Evolutionary conservation across 176 grass and related monocot species (phyloP), one percentile per base, ranked within the genome.

Genomic region (Guadua angustifolia): DNA sequence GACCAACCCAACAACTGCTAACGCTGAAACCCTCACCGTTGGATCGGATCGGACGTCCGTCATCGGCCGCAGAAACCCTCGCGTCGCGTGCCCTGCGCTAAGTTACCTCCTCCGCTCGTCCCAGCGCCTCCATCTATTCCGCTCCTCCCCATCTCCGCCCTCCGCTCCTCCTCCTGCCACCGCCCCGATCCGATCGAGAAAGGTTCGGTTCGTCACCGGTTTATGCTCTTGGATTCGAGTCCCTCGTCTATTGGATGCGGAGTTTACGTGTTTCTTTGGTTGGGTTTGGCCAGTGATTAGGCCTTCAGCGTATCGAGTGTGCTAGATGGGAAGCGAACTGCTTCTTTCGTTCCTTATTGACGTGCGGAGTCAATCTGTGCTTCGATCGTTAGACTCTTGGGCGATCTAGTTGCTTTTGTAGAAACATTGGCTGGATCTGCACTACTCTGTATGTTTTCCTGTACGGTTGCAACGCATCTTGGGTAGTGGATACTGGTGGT

Each of bases 21-120:
- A 43, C 42, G 42, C 42, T 9, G 42, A 9, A 43, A 43, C 64
- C 18, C 9, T 11, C 47, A 6, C 49, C 77, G 79, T 71, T 17
- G 15, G 79, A 82, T 71, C 61, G 10, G 42, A 78, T 49, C 76
- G 3, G 5, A 66, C 61, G 77, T 21, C 26, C 13, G 18, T 1
- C 0, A 15, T 5, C 77, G 14, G 60, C 25, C 60, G 25, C 26
- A n/a, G 17, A 66, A 79, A 79, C 77, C 75, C 60, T 79, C 43
- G 5, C 2, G 5, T 56, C 22, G 0, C 4, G 5, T 25, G 17
- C 29, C 32, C 72, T 56, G 17, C 16, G 29, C 45, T 29, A 33
- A 53, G 66, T 67, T 22, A 58, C 71, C 29, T 65, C 7, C 26
- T 29, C 24, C 59, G 6, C 50, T 13, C 68, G 1, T 15, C n/a